phyloP scores from a whole-genome alignment of 73 alveolate genomes.

The Halteria grandinella region DNA sequence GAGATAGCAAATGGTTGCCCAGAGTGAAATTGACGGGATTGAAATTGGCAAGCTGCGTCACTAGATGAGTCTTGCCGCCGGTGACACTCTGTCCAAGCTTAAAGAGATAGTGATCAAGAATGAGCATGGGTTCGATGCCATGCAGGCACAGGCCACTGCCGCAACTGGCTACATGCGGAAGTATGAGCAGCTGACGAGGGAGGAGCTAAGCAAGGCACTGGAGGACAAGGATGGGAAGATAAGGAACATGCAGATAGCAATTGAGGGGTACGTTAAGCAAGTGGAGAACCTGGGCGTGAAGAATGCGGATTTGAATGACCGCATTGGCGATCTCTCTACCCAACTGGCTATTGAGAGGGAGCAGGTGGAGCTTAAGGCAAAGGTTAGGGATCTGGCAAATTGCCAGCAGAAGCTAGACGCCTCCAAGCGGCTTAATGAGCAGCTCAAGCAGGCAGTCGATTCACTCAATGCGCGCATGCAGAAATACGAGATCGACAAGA shows the following conservation, averaged over 20 bases:
- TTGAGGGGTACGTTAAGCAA: constrained; percentile 18
- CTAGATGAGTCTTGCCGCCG: constrained; percentile 67
- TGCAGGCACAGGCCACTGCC: constrained; percentile 57
- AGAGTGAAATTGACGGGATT: constrained; percentile 69
- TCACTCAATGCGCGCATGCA: constrained; percentile 17
- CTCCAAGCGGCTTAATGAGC: constrained; percentile 58
- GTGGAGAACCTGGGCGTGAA: neutral
- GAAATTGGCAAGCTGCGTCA: constrained; percentile 69
- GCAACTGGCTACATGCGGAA: constrained; percentile 17
- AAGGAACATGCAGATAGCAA: constrained; percentile 32
- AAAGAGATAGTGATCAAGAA: constrained; percentile 54
- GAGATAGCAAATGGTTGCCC: constrained; percentile 62
- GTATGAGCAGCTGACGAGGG: constrained; percentile 53
- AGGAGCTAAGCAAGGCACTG: constrained; percentile 70
- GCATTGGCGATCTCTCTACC: constrained; percentile 10
- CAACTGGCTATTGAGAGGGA: constrained; percentile 22
- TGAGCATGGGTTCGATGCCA: constrained; percentile 33
- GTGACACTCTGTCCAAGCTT: constrained; percentile 65
- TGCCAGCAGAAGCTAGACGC: too few species aligned
- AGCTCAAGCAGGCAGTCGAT: constrained; percentile 27
- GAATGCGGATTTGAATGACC: constrained; percentile 12
- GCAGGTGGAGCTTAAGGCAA: constrained; percentile 11
- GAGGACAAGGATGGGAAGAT: constrained; percentile 73
- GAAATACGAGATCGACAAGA: constrained; percentile 14
- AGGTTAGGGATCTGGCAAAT: constrained; percentile 6